These are phyloP conservation scores for Eucalyptus urophylla DNA, from an alignment of 345 rosid species.

Conservation along the genomic window DNA sequence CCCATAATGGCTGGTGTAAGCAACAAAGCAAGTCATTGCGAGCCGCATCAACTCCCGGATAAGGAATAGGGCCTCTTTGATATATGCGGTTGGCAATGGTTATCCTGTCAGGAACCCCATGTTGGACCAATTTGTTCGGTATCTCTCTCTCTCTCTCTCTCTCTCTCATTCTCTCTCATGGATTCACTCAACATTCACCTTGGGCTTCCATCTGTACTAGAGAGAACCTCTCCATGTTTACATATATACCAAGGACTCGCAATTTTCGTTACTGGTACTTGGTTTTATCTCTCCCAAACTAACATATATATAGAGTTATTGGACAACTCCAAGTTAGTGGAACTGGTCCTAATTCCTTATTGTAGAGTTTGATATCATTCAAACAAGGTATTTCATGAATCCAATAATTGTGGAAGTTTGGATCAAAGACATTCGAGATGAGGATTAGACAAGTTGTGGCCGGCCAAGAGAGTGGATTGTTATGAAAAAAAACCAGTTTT, in stretches of 20 bases:
- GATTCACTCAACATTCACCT: not conserved
- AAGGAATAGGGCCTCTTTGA: not conserved
- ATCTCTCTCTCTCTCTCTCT: not conserved
- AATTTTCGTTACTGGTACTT: not conserved
- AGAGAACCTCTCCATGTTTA: too few relatives aligned
- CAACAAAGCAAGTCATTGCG: too few relatives aligned
- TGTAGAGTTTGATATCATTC: too few relatives aligned
- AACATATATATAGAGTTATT: not conserved
- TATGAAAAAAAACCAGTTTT: too few relatives aligned
- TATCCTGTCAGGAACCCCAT: not conserved
- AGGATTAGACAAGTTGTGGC: too few relatives aligned
- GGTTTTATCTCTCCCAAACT: not conserved
- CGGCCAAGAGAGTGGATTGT: too few relatives aligned
- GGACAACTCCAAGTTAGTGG: too few relatives aligned
- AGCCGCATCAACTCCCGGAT: not conserved
- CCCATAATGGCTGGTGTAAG: too few relatives aligned
- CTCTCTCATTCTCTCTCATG: not conserved
- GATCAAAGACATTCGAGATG: too few relatives aligned
- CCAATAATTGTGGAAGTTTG: too few relatives aligned
- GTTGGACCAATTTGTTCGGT: not conserved
- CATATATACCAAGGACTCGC: not conserved
- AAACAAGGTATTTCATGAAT: too few relatives aligned
- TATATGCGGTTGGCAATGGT: not conserved
- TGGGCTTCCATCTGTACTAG: not conserved
- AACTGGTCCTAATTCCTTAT: too few relatives aligned